Evolutionary conservation across 2,329 filamentous ascomycete genomes (phyloP), one percentile per base, ranked within the genome.

Genomic region (Diaporthe nobilis): DNA sequence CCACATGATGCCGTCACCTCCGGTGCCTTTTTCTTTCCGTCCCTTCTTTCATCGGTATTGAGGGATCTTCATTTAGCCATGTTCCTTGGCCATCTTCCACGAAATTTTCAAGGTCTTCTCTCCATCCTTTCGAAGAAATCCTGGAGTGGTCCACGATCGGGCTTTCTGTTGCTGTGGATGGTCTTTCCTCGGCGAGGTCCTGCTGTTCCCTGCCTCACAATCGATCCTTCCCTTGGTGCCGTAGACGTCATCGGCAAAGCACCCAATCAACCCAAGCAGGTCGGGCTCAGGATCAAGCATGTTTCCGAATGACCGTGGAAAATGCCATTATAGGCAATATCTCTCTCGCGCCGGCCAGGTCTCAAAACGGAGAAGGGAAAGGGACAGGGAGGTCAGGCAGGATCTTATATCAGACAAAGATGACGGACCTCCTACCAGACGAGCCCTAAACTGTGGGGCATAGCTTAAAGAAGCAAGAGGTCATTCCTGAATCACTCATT

Each of bases 1-100:
- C 13, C 34, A 13, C 12, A 28, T 28, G 22, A 39, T 25, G 13
- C 7, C 12, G 3, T 13, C 31, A 17, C 22, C 22, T 37, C 34
- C 7, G 22, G 10, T 47, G 53, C n/a, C 34, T 22, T n/a, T 15
- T 20, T 34, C 53, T 49, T n/a, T 47, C 61, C 67, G 44, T 28
- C 68, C 75, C 65, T 72, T 76, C 42, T 74, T 63, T 34, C 63
- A 58, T 1, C 37, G 20, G 49, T 42, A 34, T 51, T 68, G 65
- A 68, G 65, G 65, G 65, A 68, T 39, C 47, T 34, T 34, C 8
- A 10, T 25, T 28, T 25, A 1, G 47, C 28, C 37, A 42, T n/a
- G 7, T 61, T 8, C n/a, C 4, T 17, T 25, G 58, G 37, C n/a
- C 10, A 7, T 13, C 58, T 17, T 51, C 10, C 22, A 68, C 15